Percentiles rank a stretch among this genome's conserved stretches.
Conservation (phyloP, 1,284 basidiomycete genomes). For the Cryptococcus depauperatus region DNA sequence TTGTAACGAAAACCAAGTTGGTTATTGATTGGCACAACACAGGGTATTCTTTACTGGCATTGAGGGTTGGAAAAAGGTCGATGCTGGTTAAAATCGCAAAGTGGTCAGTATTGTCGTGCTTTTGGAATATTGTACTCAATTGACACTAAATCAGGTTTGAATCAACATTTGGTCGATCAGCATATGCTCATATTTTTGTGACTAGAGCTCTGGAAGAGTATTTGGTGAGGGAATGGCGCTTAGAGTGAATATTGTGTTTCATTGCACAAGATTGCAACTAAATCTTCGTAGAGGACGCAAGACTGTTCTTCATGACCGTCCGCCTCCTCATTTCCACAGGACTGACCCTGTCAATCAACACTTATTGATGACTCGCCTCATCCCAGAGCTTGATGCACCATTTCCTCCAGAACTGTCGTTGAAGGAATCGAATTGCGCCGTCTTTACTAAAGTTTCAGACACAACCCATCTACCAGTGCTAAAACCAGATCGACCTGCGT, state of each 20-base stretch:
- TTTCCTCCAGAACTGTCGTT: slow-evolving; percentile 40
- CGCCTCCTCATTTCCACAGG: slow-evolving; percentile 68
- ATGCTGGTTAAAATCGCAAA: slow-evolving; percentile 65
- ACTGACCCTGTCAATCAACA: slow-evolving; percentile 63
- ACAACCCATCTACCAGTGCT: slow-evolving; percentile 34
- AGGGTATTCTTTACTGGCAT: slow-evolving; percentile 83
- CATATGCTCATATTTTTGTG: slow-evolving; percentile 89
- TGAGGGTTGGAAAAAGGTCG: slow-evolving; percentile 64
- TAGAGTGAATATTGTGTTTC: slow-evolving; percentile 55
- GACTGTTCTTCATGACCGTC: slow-evolving; percentile 75
- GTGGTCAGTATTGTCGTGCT: slow-evolving; percentile 58
- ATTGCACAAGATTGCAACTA: not conserved
- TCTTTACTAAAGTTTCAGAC: slow-evolving; percentile 20
- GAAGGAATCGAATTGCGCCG: slow-evolving; percentile 16
- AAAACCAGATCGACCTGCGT: slow-evolving; percentile 65
- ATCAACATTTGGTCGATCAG: slow-evolving; percentile 61
- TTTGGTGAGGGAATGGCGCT: slow-evolving; percentile 64
- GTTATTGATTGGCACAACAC: slow-evolving; percentile 99
- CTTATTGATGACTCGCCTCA: slow-evolving; percentile 58
- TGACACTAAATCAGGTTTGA: slow-evolving; percentile 60
- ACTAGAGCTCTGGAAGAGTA: slow-evolving; percentile 75
- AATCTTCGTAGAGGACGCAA: slow-evolving; percentile 57
- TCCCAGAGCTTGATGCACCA: slow-evolving; percentile 24
- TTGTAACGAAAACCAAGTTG: slow-evolving; percentile 64
- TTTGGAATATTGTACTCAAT: not conserved